Percentiles rank a stretch among this genome's conserved stretches.
These are phyloP conservation scores for Amoebophrya sp. DNA, from an alignment of 169 alveolate genomes.

Conservation along the genomic window DNA sequence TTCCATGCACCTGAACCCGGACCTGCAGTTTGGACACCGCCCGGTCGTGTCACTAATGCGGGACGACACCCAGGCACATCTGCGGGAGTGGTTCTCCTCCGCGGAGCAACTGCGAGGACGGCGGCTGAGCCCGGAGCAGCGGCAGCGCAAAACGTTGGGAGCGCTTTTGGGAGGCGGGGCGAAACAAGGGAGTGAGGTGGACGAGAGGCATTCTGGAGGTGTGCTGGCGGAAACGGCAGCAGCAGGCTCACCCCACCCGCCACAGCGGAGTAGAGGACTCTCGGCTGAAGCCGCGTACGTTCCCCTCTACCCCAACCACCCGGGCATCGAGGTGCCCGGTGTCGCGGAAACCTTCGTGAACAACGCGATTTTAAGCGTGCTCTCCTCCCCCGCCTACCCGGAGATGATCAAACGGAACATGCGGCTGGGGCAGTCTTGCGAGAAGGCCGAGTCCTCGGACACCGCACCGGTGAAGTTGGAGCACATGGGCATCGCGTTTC, in stretches of 20 bases:
- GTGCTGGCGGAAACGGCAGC: too few relatives aligned
- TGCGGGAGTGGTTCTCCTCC: neutral
- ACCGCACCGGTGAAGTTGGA: neutral
- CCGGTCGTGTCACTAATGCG: neutral
- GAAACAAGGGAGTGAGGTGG: neutral
- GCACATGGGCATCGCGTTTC: neutral
- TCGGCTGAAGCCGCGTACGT: too few relatives aligned
- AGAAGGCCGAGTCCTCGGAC: neutral
- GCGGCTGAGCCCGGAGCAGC: neutral
- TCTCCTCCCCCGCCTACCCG: neutral
- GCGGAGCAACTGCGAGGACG: neutral
- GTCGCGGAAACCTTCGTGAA: neutral
- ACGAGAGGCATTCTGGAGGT: too few relatives aligned
- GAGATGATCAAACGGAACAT: neutral
- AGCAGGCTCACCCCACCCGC: neutral
- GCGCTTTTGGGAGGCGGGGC: neutral
- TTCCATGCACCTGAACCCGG: neutral
- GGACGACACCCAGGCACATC: neutral
- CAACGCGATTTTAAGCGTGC: neutral
- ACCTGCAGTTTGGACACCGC: neutral
- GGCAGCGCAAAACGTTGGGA: neutral
- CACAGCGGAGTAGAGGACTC: neutral
- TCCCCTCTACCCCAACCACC: neutral
- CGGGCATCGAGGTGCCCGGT: neutral
- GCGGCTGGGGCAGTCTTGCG: neutral